Evolutionary conservation across 2,329 filamentous ascomycete genomes (phyloP).

Genomic region (Ophiostoma australiae): DNA sequence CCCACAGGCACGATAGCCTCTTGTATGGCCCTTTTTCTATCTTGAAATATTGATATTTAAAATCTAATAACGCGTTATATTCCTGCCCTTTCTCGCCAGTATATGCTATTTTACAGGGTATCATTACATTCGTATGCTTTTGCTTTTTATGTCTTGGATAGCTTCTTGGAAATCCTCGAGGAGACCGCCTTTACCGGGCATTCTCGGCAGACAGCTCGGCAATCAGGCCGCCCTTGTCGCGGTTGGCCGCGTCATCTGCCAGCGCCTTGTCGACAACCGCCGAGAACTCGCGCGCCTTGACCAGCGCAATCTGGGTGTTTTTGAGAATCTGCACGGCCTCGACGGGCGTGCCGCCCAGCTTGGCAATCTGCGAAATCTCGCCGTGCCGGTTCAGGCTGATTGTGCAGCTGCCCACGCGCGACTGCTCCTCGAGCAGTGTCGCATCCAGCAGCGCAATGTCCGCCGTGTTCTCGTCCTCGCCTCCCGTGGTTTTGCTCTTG

Average conservation of each 20-base stretch:
- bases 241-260: conserved; percentile 70
- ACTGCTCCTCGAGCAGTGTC: conserved; percentile 68
- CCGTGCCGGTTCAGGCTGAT: conserved; percentile 85
- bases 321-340: conserved; percentile 74
- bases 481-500: conserved; percentile 26
- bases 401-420: conserved; percentile 67
- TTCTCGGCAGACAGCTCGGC: conserved; percentile 80
- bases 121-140: conserved; percentile 25
- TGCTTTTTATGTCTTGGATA: not conserved
- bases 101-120: conserved; percentile 26
- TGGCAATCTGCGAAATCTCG: conserved; percentile 86
- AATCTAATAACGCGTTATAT: not conserved
- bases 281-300: conserved; percentile 76
- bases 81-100: conserved; percentile 13
- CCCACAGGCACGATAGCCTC: not conserved
- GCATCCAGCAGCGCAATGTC: conserved; percentile 69
- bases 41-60: not conserved
- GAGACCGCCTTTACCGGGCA: conserved; percentile 52
- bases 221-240: conserved; percentile 72
- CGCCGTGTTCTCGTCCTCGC: conserved; percentile 50
- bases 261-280: conserved; percentile 67
- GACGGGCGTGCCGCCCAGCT: conserved; percentile 77
- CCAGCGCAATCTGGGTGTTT: conserved; percentile 68
- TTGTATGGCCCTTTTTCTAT: too few species aligned
- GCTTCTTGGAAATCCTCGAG: conserved; percentile 11